phyloP scores from a whole-genome alignment of 768 basidiomycete genomes.

The Mycena chlorophos region DNA sequence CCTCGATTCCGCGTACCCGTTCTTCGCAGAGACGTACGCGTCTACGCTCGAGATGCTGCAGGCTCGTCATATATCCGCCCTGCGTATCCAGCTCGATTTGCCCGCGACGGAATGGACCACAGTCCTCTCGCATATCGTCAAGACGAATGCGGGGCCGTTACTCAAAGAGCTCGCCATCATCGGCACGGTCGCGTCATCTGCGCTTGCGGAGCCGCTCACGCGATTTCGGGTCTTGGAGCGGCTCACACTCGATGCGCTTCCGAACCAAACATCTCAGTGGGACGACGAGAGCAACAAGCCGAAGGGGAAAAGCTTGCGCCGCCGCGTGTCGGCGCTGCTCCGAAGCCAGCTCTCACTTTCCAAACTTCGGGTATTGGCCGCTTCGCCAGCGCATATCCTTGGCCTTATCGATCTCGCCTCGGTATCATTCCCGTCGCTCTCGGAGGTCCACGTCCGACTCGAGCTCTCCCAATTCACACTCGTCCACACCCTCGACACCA shows the following conservation, averaged over 20 bases:
- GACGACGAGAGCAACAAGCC: neutral
- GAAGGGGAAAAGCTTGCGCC: neutral
- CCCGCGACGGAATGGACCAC: slow-evolving; percentile 4
- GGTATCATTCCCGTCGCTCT: neutral
- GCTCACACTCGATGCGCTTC: slow-evolving; percentile 1
- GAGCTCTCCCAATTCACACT: slow-evolving; percentile 2
- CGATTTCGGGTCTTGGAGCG: neutral
- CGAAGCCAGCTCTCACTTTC: neutral
- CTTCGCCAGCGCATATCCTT: slow-evolving; percentile 4
- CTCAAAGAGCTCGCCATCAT: slow-evolving; percentile 4
- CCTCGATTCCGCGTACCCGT: slow-evolving; percentile 4
- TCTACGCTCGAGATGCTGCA: slow-evolving; percentile 1
- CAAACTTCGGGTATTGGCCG: neutral
- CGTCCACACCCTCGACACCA: neutral
- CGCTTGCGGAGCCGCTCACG: neutral
- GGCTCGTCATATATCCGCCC: neutral
- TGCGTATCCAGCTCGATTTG: slow-evolving; percentile 5
- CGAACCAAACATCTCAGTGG: neutral
- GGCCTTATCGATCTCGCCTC: neutral
- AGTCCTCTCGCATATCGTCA: slow-evolving; percentile 5
- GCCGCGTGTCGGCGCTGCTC: neutral
- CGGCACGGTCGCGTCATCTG: neutral
- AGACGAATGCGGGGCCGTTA: neutral
- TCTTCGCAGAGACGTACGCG: slow-evolving; percentile 2
- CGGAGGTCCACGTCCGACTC: neutral